Evolutionary conservation across 106 monocot species (phyloP).

Genomic region (Dendrobium chrysotoxum): DNA sequence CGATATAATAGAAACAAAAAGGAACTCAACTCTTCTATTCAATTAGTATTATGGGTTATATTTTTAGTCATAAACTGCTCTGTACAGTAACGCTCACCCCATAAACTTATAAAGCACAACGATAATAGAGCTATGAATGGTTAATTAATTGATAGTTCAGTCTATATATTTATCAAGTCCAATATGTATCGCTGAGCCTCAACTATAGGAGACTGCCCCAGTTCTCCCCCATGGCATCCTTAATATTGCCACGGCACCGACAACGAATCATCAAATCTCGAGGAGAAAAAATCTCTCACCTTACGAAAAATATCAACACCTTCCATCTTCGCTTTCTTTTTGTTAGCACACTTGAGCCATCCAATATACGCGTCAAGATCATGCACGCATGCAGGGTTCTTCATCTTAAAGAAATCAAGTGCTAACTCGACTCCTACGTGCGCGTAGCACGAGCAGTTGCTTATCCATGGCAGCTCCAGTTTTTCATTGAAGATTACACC

Average conservation of each 20-base stretch:
- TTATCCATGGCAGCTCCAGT: slow-evolving; percentile 23
- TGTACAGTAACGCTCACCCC: not conserved
- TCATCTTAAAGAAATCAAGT: slow-evolving; percentile 50
- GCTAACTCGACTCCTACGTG: slow-evolving; percentile 59
- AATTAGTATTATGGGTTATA: no score
- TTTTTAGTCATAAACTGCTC: no score
- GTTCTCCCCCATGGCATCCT: slow-evolving; percentile 15
- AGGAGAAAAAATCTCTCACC: slow-evolving; percentile 10
- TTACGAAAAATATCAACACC: slow-evolving; percentile 11
- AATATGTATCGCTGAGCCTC: no score
- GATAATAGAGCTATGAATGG: not conserved
- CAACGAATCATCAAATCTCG: slow-evolving; percentile 15
- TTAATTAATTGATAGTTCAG: not conserved
- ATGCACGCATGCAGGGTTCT: slow-evolving; percentile 45
- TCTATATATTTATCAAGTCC: not conserved
- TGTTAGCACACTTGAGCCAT: slow-evolving; percentile 18
- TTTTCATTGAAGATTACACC: slow-evolving; percentile 44
- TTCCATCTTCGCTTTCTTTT: slow-evolving; percentile 9
- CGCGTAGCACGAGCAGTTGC: slow-evolving; percentile 34
- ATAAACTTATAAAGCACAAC: not conserved
- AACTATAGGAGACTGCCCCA: slow-evolving; percentile 22
- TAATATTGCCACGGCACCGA: slow-evolving; percentile 11
- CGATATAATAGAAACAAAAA: no score
- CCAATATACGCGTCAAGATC: slow-evolving; percentile 45
- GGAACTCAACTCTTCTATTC: no score